phyloP scores from a whole-genome alignment of 2,329 filamentous ascomycete genomes.

The Phialocephala subalpina region DNA sequence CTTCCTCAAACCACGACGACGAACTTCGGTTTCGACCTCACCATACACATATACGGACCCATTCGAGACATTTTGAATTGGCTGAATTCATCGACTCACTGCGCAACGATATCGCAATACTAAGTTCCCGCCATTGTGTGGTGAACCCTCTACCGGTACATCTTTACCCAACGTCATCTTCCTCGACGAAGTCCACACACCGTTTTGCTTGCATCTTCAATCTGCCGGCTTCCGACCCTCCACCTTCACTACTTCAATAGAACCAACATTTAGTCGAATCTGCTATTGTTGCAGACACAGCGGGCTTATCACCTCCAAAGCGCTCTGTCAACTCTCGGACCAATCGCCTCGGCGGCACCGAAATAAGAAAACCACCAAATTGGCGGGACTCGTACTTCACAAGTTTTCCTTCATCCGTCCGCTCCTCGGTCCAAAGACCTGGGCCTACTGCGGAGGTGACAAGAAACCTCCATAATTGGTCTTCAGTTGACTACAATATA shows the following conservation, averaged over 20 bases:
- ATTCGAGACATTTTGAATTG: neutral
- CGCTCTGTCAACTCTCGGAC: constrained; percentile 11
- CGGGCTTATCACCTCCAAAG: neutral
- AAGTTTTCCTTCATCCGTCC: constrained; percentile 81
- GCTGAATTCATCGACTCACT: constrained; percentile 3
- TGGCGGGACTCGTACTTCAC: constrained; percentile 83
- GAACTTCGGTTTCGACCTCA: constrained; percentile 24
- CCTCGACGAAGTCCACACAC: neutral
- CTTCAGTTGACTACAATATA: constrained; percentile 22
- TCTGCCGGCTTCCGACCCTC: neutral
- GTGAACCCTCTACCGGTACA: constrained; percentile 16
- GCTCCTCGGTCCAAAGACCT: constrained; percentile 89
- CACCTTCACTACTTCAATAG: neutral
- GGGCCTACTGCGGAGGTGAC: constrained; percentile 96
- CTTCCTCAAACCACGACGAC: constrained; percentile 7
- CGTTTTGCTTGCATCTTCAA: neutral
- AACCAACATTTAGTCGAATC: neutral
- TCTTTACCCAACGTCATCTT: constrained; percentile 16
- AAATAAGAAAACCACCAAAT: constrained; percentile 74
- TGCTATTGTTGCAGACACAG: neutral
- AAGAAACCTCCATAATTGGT: constrained; percentile 96
- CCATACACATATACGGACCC: neutral
- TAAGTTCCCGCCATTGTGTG: constrained; percentile 26
- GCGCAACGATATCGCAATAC: constrained; percentile 9
- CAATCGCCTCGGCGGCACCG: constrained; percentile 43